phyloP scores from a whole-genome alignment of 1,284 basidiomycete genomes.

The Stygiomarasmius scandens region DNA sequence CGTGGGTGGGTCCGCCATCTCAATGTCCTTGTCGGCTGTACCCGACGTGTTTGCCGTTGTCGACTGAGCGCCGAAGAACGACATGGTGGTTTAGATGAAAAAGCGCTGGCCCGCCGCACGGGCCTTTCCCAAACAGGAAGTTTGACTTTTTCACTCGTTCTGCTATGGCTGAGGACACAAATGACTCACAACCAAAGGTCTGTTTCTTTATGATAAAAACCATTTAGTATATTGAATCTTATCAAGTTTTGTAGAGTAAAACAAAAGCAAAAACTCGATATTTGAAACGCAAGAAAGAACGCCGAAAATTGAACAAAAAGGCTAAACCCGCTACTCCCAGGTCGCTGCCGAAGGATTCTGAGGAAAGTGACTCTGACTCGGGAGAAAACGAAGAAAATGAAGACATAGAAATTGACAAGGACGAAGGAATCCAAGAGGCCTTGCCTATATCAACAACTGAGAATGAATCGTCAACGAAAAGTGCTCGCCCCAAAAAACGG shows the following conservation, averaged over 20 bases:
- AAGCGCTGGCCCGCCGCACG: background rate
- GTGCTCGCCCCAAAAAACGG: constrained; percentile 41
- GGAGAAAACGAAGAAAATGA: constrained; percentile 19
- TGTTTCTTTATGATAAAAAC: background rate
- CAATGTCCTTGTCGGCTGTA: constrained; percentile 53
- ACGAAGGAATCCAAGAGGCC: constrained; percentile 13
- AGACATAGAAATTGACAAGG: constrained; percentile 15
- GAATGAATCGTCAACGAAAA: constrained; percentile 24
- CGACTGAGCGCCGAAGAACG: constrained; percentile 14
- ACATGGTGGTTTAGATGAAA: constrained; percentile 9
- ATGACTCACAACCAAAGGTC: background rate
- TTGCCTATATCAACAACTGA: constrained; percentile 6
- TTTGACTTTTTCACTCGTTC: background rate
- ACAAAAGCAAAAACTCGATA: constrained; percentile 67
- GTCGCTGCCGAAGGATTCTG: constrained; percentile 12
- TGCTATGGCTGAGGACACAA: background rate
- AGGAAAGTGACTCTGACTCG: constrained; percentile 16
- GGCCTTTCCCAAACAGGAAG: background rate
- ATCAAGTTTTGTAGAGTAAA: constrained; percentile 36
- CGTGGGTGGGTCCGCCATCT: constrained; percentile 56
- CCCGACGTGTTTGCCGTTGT: constrained; percentile 11
- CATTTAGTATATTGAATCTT: background rate
- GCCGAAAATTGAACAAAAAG: constrained; percentile 55
- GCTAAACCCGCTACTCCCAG: constrained; percentile 23
- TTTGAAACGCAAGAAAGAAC: constrained; percentile 65